phyloP scores from a whole-genome alignment of 148 eudicot species.

The Arctostaphylos glauca region DNA sequence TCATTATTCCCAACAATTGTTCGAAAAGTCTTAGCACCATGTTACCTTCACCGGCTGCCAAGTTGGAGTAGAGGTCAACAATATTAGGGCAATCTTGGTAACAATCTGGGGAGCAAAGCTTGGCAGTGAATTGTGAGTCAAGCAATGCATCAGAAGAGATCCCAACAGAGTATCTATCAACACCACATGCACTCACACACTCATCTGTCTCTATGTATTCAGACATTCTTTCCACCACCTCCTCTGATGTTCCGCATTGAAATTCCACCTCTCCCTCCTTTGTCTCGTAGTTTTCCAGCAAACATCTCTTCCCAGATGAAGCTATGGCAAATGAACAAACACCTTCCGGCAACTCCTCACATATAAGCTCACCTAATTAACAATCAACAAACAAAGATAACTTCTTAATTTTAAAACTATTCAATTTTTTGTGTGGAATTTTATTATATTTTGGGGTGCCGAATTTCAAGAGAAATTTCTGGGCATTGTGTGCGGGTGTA shows the following conservation, averaged over 20 bases:
- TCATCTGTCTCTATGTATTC: constrained; percentile 63
- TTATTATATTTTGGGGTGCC: too few relatives aligned
- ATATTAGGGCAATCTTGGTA: constrained; percentile 69
- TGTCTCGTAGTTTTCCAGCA: constrained; percentile 47
- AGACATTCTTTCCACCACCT: constrained; percentile 54
- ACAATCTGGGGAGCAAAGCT: constrained; percentile 65
- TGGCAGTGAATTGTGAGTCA: constrained; percentile 44
- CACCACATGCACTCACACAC: constrained; percentile 65
- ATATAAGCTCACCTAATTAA: constrained; percentile 50
- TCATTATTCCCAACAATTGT: too few relatives aligned
- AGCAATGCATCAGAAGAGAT: constrained; percentile 66
- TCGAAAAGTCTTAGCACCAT: too few relatives aligned
- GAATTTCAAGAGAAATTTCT: too few relatives aligned
- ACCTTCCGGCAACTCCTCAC: constrained; percentile 58
- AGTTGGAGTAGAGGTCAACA: constrained; percentile 73
- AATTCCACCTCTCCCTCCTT: constrained; percentile 35
- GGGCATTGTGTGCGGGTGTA: too few relatives aligned
- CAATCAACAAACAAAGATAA: neutral
- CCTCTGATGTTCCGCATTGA: constrained; percentile 71
- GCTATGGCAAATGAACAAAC: constrained; percentile 64
- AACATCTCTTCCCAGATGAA: constrained; percentile 69
- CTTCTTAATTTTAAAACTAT: too few relatives aligned
- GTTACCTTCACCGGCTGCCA: constrained; percentile 83
- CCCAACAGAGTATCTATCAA: constrained; percentile 45
- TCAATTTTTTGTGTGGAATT: too few relatives aligned